Conservation (phyloP, 768 basidiomycete species). For the Tephrocybe sp. region DNA sequence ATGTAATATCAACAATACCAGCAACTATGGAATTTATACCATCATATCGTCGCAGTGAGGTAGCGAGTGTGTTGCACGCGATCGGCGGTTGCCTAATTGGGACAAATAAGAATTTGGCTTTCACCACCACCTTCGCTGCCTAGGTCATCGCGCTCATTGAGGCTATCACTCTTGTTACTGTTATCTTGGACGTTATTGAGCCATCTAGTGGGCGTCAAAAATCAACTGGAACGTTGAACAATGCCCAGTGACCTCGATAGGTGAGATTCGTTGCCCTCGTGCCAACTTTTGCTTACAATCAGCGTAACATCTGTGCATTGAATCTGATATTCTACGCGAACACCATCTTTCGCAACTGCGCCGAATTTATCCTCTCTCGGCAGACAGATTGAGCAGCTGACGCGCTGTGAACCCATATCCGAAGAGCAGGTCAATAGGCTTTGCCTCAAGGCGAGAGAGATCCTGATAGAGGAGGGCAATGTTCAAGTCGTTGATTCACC, state of each 20-base stretch:
- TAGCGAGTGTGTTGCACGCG: conserved; percentile 2
- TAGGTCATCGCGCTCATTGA: not conserved
- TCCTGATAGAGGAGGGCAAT: conserved; percentile 96
- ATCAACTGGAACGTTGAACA: not conserved
- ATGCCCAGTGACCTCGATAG: conserved; percentile 26
- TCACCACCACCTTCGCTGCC: not conserved
- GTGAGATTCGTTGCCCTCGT: conserved; percentile 10
- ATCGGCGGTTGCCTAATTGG: conserved; percentile 10
- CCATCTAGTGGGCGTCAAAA: not conserved
- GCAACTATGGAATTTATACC: conserved; percentile 12
- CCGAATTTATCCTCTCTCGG: conserved; percentile 2
- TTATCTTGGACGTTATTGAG: not conserved
- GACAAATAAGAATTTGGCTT: conserved; percentile 8
- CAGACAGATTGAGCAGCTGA: conserved; percentile 94
- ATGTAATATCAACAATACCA: conserved; percentile 11
- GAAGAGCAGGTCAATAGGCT: conserved; percentile 95
- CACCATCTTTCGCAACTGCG: not conserved
- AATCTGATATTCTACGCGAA: conserved; percentile 1
- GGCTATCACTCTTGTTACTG: too few relatives aligned
- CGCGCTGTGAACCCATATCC: conserved; percentile 91
- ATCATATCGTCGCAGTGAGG: not conserved
- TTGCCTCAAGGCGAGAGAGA: conserved; percentile 94
- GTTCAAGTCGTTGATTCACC: conserved; percentile 92
- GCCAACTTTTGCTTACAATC: not conserved
- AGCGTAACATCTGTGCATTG: not conserved